Evolutionary conservation across 805 yeast genomes (phyloP), one percentile per base, ranked within the genome.

Genomic region (Pichia phayaonensis): DNA sequence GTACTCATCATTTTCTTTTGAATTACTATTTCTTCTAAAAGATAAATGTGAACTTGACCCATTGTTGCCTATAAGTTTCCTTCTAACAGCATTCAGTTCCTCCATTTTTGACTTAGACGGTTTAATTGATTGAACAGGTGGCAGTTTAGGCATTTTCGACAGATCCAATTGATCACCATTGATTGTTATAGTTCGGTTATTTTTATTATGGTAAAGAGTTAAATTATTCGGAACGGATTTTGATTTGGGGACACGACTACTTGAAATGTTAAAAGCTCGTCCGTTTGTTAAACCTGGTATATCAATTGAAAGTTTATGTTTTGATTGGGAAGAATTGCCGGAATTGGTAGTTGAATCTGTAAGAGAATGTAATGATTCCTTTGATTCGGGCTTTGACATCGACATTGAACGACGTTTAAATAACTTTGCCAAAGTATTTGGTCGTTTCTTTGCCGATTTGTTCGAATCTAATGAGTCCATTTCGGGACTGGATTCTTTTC

Each of bases 11-110:
- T 34, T 34, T n/a, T 8, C 20, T n/a, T 34, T 34, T 7, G 16
- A 15, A 3, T 4, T 2, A 34, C 12, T 34, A n/a, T 34, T 34
- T n/a, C 20, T 34, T n/a, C n/a, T 34, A 6, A 34, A 34, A 13
- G 34, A 13, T 12, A 29, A 29, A 29, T 29, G 34, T 29, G 34
- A 29, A 34, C n/a, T 34, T 5, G 38, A 34, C n/a, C 20, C 16
- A 39, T 20, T 18, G 15, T 29, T 31, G 23, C 55, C 54, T 7
- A 49, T 39, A 16, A 54, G 31, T 15, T 54, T 54, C 26, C 43
- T 46, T 31, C 51, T 51, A 2, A 51, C 54, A 18, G 50, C 42
- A 16, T 40, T 31, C 15, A 49, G 39, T 34, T 52, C 51, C 11
- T 47, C 41, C 24, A 23, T 23, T 29, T 50, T 44, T 2, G 53